Evolutionary conservation across 2,329 filamentous ascomycete species (phyloP).

Genomic region (Alternaria consortialis): DNA sequence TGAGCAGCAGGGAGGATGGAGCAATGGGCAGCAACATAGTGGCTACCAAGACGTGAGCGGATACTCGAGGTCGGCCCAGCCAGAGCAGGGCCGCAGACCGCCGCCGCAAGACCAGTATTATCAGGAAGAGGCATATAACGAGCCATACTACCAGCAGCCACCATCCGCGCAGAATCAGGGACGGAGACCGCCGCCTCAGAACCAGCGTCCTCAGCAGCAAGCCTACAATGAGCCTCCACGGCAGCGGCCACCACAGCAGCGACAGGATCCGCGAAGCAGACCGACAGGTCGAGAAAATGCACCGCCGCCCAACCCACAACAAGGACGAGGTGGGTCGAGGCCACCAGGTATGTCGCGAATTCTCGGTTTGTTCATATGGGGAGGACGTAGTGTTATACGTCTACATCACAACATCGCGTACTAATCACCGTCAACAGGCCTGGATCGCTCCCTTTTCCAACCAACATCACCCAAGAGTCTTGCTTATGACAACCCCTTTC

Average conservation of each 20-base stretch:
- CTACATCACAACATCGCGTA: not conserved
- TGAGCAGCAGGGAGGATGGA: conserved; percentile 43
- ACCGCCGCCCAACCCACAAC: conserved; percentile 29
- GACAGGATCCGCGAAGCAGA: conserved; percentile 38
- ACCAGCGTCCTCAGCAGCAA: conserved; percentile 36
- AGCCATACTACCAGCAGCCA: conserved; percentile 37
- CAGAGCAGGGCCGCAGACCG: conserved; percentile 23
- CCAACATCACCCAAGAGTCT: conserved; percentile 38
- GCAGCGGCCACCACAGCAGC: conserved; percentile 34
- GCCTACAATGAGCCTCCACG: conserved; percentile 35
- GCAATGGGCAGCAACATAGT: conserved; percentile 34
- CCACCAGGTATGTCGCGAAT: conserved; percentile 38
- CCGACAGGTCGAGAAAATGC: conserved; percentile 37
- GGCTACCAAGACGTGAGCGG: conserved; percentile 38
- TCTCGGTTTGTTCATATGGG: not conserved
- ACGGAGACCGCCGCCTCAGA: conserved; percentile 25
- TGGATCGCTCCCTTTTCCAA: conserved; percentile 42
- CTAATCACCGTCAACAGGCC: conserved; percentile 32
- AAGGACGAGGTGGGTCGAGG: conserved; percentile 36
- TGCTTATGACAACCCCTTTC: conserved; percentile 59
- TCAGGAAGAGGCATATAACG: conserved; percentile 40
- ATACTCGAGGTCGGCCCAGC: conserved; percentile 27
- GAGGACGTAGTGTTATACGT: not conserved
- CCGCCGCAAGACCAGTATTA: conserved; percentile 35
- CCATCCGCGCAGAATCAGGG: conserved; percentile 36